Evolutionary conservation across 2,329 filamentous ascomycete genomes (phyloP), one percentile per base, ranked within the genome.

Genomic region (Davidsoniella australis): DNA sequence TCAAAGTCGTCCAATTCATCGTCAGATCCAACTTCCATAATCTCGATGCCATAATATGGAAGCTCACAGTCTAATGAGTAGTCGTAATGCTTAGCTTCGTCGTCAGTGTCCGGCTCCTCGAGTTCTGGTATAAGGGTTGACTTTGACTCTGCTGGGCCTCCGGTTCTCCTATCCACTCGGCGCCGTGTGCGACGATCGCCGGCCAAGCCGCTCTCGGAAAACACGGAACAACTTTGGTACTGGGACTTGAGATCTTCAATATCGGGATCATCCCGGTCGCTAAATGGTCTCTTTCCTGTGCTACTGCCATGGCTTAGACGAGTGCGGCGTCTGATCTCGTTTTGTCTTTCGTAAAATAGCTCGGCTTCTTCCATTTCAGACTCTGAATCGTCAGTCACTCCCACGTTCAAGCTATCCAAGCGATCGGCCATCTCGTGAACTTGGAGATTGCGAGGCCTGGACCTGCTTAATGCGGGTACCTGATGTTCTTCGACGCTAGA

Each of bases 261-360:
- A 53, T 72, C 70, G 7, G 68, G 69, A 54, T 72, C 71, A 57
- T 69, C 72, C 50, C 72, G 66, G 57, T 74, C 71, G 57, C 66
- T 71, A 54, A 73, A 68, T 23, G 70, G 73, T 37, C 71, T 65
- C 61, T 75, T 75, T 54, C 70, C 69, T 48, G 73, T 68, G 59
- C 70, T 73, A 55, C 70, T 73, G 43, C 71, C 70, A 55, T 68
- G 67, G 47, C 67, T 72, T 58, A 71, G 66, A 20, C 71, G 64
- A 39, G 66, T 66, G 29, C 62, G 62, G 47, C 70, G 65, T 48
- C 62, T 65, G 36, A 68, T 61, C 45, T 67, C 66, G 36, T 67
- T 65, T 45, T 66, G 66, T 51, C 60, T 41, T 29, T 12, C 9
- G 4, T 47, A 42, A 38, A 55, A 55, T 74, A 80, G 56, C 59